These are phyloP conservation scores for Chenopodium quinoa DNA, from an alignment of 148 eudicot genomes.

Conservation along the genomic window DNA sequence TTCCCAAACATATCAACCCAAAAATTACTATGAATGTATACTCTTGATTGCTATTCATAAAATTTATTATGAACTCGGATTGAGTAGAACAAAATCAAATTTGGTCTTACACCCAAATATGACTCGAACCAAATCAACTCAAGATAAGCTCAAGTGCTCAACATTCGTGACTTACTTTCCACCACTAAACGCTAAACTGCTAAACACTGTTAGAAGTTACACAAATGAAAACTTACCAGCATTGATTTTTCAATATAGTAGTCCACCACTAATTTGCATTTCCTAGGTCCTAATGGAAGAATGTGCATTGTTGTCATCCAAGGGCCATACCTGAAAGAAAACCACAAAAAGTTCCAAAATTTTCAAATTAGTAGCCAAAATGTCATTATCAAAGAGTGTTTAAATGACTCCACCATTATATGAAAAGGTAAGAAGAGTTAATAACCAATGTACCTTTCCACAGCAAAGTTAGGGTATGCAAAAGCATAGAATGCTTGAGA, in stretches of 20 bases:
- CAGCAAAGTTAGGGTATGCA: slow-evolving; percentile 15
- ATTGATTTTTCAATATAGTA: slow-evolving; percentile 3
- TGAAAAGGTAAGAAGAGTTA: neutral
- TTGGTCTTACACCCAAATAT: too few species aligned
- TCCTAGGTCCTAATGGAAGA: slow-evolving; percentile 3
- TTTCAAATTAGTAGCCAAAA: neutral
- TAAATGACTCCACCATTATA: slow-evolving; percentile 3
- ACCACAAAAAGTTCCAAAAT: neutral
- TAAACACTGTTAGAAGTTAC: too few species aligned
- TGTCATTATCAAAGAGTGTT: neutral
- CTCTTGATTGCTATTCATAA: too few species aligned
- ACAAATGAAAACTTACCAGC: slow-evolving; percentile 1
- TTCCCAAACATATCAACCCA: too few species aligned
- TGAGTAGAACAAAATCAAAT: too few species aligned
- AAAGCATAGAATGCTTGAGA: slow-evolving; percentile 11
- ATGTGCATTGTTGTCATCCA: slow-evolving; percentile 18
- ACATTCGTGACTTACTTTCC: too few species aligned
- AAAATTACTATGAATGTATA: too few species aligned
- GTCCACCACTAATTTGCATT: slow-evolving; percentile 15
- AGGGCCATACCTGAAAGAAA: slow-evolving; percentile 11
- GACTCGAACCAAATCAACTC: too few species aligned
- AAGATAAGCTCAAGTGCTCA: too few species aligned
- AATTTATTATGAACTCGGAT: too few species aligned
- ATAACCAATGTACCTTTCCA: slow-evolving; percentile 11
- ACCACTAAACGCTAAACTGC: neutral